Evolutionary conservation across 192 early-diverging fungal genomes (phyloP).

Genomic region (Entrophospora sp.): DNA sequence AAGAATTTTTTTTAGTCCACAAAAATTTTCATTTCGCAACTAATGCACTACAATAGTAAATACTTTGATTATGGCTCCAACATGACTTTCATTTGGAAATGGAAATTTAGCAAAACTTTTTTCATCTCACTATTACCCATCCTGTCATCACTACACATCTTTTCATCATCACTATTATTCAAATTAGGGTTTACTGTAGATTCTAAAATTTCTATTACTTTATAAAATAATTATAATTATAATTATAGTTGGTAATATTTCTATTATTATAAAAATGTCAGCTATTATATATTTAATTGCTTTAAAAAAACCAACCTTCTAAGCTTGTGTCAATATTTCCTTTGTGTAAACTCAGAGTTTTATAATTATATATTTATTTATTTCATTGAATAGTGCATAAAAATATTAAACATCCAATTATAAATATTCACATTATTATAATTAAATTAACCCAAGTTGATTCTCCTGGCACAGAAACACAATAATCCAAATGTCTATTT

Average conservation of each 20-base stretch:
- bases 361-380: too few species aligned
- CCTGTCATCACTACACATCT: too few species aligned
- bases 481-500: constrained; percentile 58
- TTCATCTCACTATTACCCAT: neutral
- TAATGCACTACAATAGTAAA: too few species aligned
- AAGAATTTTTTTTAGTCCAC: neutral
- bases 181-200: neutral
- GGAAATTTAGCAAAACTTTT: constrained; percentile 45
- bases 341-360: too few species aligned
- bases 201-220: constrained; percentile 1
- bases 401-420: constrained; percentile 12
- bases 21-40: too few species aligned
- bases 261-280: too few species aligned
- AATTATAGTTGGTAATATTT: too few species aligned
- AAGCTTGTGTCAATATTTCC: too few species aligned
- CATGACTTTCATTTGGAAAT: constrained; percentile 44
- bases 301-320: too few species aligned
- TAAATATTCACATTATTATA: neutral
- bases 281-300: too few species aligned
- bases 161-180: neutral
- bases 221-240: too few species aligned
- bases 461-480: constrained; percentile 64
- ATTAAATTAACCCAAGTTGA: constrained; percentile 52
- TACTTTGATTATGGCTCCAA: constrained; percentile 54
- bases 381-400: too few species aligned